These are phyloP conservation scores for Medicago arabica DNA, from an alignment of 306 rosid genomes.

Conservation along the genomic window DNA sequence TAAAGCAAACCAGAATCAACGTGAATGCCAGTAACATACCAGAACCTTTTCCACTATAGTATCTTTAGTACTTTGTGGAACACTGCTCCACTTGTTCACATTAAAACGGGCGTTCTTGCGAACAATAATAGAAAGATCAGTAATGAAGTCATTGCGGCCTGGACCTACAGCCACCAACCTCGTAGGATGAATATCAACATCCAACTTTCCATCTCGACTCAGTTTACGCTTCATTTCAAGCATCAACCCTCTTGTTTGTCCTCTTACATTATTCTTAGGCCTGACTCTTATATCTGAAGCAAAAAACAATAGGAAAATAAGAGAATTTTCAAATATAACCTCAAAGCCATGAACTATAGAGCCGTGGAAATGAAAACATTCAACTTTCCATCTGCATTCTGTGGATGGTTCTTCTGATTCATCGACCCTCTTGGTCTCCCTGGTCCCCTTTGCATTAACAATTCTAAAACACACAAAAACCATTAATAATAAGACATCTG, in stretches of 20 bases:
- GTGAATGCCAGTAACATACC: slow-evolving; percentile 37
- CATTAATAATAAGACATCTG: slow-evolving; percentile 1
- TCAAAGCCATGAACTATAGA: slow-evolving; percentile 24
- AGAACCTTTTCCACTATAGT: slow-evolving; percentile 44
- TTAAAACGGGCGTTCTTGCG: slow-evolving; percentile 48
- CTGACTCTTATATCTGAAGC: slow-evolving; percentile 30
- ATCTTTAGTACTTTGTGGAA: slow-evolving; percentile 45
- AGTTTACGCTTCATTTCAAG: slow-evolving; percentile 47
- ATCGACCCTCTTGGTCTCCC: slow-evolving; percentile 31
- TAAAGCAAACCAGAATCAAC: slow-evolving; percentile 19
- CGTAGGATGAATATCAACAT: slow-evolving; percentile 51
- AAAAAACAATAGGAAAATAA: background rate
- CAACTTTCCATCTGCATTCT: slow-evolving; percentile 41
- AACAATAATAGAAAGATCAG: slow-evolving; percentile 52
- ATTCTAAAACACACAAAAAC: slow-evolving; percentile 5
- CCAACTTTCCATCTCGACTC: slow-evolving; percentile 56
- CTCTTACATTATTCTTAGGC: slow-evolving; percentile 46
- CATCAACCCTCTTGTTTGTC: slow-evolving; percentile 38
- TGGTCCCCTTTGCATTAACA: slow-evolving; percentile 33
- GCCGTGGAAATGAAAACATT: slow-evolving; percentile 30
- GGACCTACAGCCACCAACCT: slow-evolving; percentile 55
- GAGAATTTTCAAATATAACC: slow-evolving; percentile 23
- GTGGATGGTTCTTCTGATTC: slow-evolving; percentile 17
- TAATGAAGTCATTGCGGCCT: slow-evolving; percentile 52
- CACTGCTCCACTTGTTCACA: slow-evolving; percentile 44